Evolutionary conservation across 1,284 basidiomycete genomes (phyloP), one percentile per base, ranked within the genome.

Genomic region (Omphalotus olearius): DNA sequence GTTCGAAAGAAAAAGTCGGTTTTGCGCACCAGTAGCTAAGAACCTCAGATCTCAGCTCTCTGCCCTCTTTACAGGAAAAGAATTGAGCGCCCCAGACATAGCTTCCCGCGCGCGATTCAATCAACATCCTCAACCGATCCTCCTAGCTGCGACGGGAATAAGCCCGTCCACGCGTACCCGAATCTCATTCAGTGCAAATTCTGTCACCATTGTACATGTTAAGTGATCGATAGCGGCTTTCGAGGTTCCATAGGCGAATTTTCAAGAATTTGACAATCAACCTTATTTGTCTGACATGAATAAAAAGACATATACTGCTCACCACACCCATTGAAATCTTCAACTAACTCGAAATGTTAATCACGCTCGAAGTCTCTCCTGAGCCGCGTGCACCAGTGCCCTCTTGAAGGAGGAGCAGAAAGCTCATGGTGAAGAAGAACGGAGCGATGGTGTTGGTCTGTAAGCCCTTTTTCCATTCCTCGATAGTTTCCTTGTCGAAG

Each of bases 221-320:
- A 71, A 57, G 45, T 70, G 66, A 13, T 62, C 60, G 0, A 60
- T 53, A 0, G 62, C 70, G 6, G 64, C 66, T 56, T 72, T 72
- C 1, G 61, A 54, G 0, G 63, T 53, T 35, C 59, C 62, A 49
- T 71, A 68, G n/a, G 60, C 59, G 36, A 66, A 64, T 67, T 69
- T 13, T 16, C 20, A 35, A 25, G 26, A 1, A n/a, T 37, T 26
- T 23, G 18, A 35, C 9, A 9, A 14, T 37, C 9, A 50, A 38
- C n/a, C n/a, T n/a, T 33, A 9, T 33, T 33, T 33, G 26, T 28
- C 5, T 28, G 4, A 5, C 4, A 28, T 28, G 26, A 4, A 28
- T 4, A 5, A 4, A 28, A 28, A 28, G 6, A 18, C 20, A 13
- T 33, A 20, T 5, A 18, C 26, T 20, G 39, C 45, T 33, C 33